Base-by-base conservation (phyloP, 192 early-diverging fungal genomes). In the Podila verticillata region DNA sequence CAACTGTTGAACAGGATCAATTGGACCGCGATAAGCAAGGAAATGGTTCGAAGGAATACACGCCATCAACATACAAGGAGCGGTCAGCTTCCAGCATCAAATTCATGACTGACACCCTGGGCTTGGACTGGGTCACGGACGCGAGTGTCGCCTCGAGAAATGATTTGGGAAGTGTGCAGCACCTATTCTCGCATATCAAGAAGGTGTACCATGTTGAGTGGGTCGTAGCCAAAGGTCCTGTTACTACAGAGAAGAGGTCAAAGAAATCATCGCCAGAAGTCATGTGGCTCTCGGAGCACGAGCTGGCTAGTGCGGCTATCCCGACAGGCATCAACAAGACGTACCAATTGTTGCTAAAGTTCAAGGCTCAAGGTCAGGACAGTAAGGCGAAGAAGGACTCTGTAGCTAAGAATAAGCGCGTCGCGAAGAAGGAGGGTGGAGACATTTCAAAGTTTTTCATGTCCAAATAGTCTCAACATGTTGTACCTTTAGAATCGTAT, bases 121-220 rank as follows among this genome's bases (percentile, higher is more conserved):
- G 35, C 5, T 19, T 62, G n/a, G 61, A 57, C 48, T 61, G 57
- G 66, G 49, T 65, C 29, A 57, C 59, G 22, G 34, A 58, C 0
- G 39, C 57, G 48, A 75, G 71, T 13, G 48, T 66, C 13, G 51
- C 74, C 19, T 60, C 67, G 12, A 57, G 87, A 34, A 60, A 47
- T 12, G 86, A 91, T 66, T 71, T 90, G 3, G 89, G 89, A 7
- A 72, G 73, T 61, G 82, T 85, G 4, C 77, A 87, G 13, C 92
- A 94, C 72, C 51, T 92, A 32, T 94, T 94, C 66, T 91, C 91
- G 5, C 92, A 94, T 73, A 91, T 94, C 30, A 83, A 84, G 17
- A 87, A 86, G 63, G 78, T 83, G 4, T 88, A 87, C 26, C 84
- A 87, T 39, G 79, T 78, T 24, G 85, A 87, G 31, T 83, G 82